phyloP scores from a whole-genome alignment of 768 basidiomycete genomes.

The Tephrocybe rancida region DNA sequence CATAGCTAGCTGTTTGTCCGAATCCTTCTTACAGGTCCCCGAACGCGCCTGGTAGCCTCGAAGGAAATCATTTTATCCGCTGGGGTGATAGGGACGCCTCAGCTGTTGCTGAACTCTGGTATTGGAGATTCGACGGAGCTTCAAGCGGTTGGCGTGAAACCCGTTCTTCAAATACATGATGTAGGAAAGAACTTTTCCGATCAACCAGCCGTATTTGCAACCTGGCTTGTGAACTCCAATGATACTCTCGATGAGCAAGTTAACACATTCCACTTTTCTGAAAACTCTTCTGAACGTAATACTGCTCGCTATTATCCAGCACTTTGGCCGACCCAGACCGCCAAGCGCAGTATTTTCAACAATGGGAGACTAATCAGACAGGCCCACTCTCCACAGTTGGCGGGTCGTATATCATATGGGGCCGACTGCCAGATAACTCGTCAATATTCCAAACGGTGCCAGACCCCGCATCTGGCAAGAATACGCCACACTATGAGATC shows the following conservation, averaged over 20 bases:
- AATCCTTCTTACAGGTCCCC: background rate
- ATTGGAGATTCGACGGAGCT: too few species aligned
- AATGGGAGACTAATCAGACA: constrained; percentile 2
- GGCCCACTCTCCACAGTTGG: background rate
- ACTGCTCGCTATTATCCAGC: too few species aligned
- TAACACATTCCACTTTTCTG: too few species aligned
- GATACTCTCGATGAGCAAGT: too few species aligned
- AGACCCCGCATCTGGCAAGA: too few species aligned
- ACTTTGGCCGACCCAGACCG: too few species aligned
- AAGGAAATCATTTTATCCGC: constrained; percentile 32
- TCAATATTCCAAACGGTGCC: too few species aligned
- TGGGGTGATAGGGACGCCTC: constrained; percentile 26
- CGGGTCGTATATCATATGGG: background rate
- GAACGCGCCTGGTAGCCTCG: constrained; percentile 16
- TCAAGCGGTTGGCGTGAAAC: constrained; percentile 11
- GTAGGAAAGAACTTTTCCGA: too few species aligned
- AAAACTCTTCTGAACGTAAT: too few species aligned
- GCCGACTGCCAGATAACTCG: background rate
- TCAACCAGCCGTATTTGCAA: too few species aligned
- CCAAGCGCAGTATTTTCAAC: background rate
- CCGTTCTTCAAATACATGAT: too few species aligned
- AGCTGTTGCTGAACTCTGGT: constrained; percentile 23
- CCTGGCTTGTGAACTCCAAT: constrained; percentile 19
- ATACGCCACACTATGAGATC: too few species aligned
- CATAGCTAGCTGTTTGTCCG: background rate